Base-by-base conservation (phyloP, 176 grass and related monocot species). In the Carex parvula region DNA sequence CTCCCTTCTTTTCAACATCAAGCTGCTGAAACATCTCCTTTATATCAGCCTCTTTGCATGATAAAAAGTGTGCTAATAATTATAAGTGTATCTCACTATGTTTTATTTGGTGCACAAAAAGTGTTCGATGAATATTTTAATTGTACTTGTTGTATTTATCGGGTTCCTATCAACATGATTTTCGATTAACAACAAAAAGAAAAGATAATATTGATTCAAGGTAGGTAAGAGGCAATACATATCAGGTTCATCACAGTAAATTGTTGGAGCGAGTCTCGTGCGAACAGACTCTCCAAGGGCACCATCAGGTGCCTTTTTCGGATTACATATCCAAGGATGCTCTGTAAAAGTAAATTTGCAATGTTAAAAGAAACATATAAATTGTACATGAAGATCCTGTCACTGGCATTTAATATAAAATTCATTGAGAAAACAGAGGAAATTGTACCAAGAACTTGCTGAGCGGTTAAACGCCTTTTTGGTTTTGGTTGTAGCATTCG, bases 161-260 rank as follows among this genome's bases (percentile, higher is more conserved):
- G 41, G 41, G 41, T 44, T 44, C 41, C 41, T 44, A 44, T 5
- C 21, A 22, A 50, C 9, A 13, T 10, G 17, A 1, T 73, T 50
- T 0, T 5, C 3, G 2, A 71, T 18, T 46, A 71, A 71, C 15
- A 46, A 71, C 13, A 18, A 20, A 41, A n/a, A 18, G 37, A 46
- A 39, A 22, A 48, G 2, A 72, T 20, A 6, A 72, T 22, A 11
- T 41, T 22, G 41, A 22, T 72, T 11, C 17, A 72, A 13, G 39
- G 7, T 12, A 24, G 54, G 44, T 5, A 41, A 26, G 12, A 66
- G 79, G 33, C 15, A 86, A 86, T 90, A 99, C 96, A 86, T n/a
- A n/a, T n/a, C n/a, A n/a, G n/a, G 83, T 99, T 99, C 96, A 99
- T 95, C 65, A 92, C 88, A 86, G 90, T 57, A 88, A 99, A 99